These are phyloP conservation scores for Diospyros lotus DNA, from an alignment of 148 eudicot species.

Conservation along the genomic window DNA sequence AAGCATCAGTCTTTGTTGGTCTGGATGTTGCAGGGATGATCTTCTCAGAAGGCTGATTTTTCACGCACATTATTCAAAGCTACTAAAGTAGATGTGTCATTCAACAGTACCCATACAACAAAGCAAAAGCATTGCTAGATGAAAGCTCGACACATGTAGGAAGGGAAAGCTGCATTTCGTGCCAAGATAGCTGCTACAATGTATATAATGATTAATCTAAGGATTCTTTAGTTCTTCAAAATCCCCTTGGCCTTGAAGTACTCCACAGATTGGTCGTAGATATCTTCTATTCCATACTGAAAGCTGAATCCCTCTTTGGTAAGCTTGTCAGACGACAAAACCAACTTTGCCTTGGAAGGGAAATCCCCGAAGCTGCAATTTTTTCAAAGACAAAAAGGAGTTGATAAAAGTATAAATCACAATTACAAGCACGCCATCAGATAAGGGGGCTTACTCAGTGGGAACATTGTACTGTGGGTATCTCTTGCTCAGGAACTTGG, in stretches of 20 bases:
- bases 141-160: too few relatives aligned
- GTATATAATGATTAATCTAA: background rate
- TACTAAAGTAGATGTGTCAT: too few relatives aligned
- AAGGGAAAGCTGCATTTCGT: too few relatives aligned
- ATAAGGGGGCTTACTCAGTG: slow-evolving; percentile 37
- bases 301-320: slow-evolving; percentile 60
- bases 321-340: slow-evolving; percentile 64
- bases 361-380: slow-evolving; percentile 48
- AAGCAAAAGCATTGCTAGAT: too few relatives aligned
- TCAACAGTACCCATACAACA: too few relatives aligned
- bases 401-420: too few relatives aligned
- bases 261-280: slow-evolving; percentile 50
- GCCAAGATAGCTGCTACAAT: too few relatives aligned
- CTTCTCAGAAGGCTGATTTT: too few relatives aligned
- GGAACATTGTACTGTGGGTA: slow-evolving; percentile 55
- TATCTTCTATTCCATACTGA: slow-evolving; percentile 58
- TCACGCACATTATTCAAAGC: too few relatives aligned
- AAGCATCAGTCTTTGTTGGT: too few relatives aligned
- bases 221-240: slow-evolving; percentile 33
- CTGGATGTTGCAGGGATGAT: too few relatives aligned
- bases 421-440: background rate
- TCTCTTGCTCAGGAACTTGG: slow-evolving; percentile 44
- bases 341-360: slow-evolving; percentile 49
- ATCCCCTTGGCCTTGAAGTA: slow-evolving; percentile 39
- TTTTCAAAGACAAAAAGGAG: too few relatives aligned